Percentiles rank a stretch among this genome's conserved stretches.
Conservation (phyloP, 2,329 filamentous ascomycete species). For the Pseudogymnoascus sp. region DNA sequence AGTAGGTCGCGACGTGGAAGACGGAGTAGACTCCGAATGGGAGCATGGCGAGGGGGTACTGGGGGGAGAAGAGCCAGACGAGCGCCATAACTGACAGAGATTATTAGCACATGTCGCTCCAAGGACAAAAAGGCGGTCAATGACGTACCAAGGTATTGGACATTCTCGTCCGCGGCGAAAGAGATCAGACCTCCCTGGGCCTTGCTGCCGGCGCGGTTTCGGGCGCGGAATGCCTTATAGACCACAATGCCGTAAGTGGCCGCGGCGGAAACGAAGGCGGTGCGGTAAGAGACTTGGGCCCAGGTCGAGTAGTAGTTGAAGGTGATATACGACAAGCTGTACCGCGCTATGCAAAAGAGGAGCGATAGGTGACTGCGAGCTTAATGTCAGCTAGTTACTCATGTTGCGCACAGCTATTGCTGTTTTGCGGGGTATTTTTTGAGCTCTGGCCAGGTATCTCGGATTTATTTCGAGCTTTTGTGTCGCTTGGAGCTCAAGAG, state of each 20-base stretch:
- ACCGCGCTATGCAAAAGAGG: constrained; percentile 73
- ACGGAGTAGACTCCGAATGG: constrained; percentile 95
- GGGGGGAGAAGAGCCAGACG: constrained; percentile 86
- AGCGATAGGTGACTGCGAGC: constrained; percentile 69
- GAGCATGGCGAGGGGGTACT: constrained; percentile 81
- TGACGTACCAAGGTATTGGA: constrained; percentile 84
- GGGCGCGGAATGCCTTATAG: constrained; percentile 90
- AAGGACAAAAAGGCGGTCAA: not conserved
- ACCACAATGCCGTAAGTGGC: constrained; percentile 96
- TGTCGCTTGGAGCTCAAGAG: not conserved
- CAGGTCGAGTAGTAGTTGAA: constrained; percentile 76
- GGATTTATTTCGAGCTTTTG: not conserved
- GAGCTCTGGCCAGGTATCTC: constrained; percentile 7
- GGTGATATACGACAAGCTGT: constrained; percentile 74
- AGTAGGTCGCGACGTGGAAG: constrained; percentile 97
- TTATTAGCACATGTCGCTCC: constrained; percentile 14
- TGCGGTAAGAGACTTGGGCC: constrained; percentile 79
- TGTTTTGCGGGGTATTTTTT: constrained; percentile 11
- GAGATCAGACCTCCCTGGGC: constrained; percentile 49
- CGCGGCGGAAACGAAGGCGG: constrained; percentile 80
- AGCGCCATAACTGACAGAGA: constrained; percentile 67
- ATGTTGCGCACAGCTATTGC: constrained; percentile 14
- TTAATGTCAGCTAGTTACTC: constrained; percentile 19
- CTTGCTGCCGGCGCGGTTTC: constrained; percentile 62
- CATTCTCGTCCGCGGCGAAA: constrained; percentile 82